Evolutionary conservation across 2,329 filamentous ascomycete species (phyloP).

Genomic region (Aspergillus hiratsukae): DNA sequence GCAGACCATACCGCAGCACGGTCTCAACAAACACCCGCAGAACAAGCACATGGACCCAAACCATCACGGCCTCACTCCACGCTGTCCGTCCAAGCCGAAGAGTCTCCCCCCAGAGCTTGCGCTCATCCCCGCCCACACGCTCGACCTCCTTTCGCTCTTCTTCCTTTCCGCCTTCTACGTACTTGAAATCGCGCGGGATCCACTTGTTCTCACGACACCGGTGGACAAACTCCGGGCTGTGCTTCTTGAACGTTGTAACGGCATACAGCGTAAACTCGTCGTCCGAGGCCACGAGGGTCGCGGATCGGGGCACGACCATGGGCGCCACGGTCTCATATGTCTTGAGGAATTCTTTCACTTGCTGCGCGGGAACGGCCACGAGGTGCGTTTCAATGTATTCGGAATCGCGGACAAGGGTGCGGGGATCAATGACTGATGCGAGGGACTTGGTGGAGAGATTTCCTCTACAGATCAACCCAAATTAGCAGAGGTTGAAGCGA

Average conservation of each 20-base stretch:
- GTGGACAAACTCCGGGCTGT: constrained; percentile 78
- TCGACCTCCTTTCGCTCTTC: constrained; percentile 85
- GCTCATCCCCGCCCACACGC: constrained; percentile 75
- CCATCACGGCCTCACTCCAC: constrained; percentile 94
- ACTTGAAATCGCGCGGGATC: constrained; percentile 91
- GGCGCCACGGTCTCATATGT: constrained; percentile 82
- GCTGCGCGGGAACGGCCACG: constrained; percentile 74
- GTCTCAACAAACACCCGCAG: constrained; percentile 95
- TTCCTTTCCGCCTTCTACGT: constrained; percentile 83
- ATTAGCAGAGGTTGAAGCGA: neutral
- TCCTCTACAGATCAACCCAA: constrained; percentile 52
- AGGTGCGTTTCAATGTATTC: constrained; percentile 97
- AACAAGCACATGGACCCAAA: constrained; percentile 88
- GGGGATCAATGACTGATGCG: constrained; percentile 78
- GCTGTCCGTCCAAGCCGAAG: constrained; percentile 82
- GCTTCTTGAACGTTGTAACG: constrained; percentile 91
- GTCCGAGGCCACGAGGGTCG: constrained; percentile 73
- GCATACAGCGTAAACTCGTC: constrained; percentile 85
- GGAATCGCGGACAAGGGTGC: constrained; percentile 76
- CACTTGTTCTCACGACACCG: constrained; percentile 91
- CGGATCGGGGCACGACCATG: constrained; percentile 92
- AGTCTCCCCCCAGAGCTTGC: constrained; percentile 89
- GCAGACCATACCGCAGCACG: constrained; percentile 90
- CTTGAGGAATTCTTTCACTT: constrained; percentile 82
- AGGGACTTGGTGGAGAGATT: constrained; percentile 94